These are phyloP conservation scores for Plasmodium vivax DNA, from an alignment of 169 alveolate genomes.

Conservation along the genomic window DNA sequence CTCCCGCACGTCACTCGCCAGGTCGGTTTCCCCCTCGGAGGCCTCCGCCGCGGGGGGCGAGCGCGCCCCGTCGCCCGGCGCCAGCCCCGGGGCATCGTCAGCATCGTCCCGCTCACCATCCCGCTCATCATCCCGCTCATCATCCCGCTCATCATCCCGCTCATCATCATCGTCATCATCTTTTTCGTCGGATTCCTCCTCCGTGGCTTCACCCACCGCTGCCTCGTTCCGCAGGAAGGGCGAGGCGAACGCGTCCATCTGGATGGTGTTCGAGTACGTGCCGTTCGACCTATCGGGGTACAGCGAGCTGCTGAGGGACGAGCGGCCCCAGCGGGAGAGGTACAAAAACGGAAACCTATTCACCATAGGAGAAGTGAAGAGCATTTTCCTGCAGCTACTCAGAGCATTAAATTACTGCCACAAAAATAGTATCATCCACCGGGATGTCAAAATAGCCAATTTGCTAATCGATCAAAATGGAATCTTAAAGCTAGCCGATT, in stretches of 20 bases:
- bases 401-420: conserved; percentile 91
- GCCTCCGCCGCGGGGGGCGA: background rate
- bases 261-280: conserved; percentile 91
- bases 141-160: too few relatives aligned
- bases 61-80: background rate
- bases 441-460: conserved; percentile 94
- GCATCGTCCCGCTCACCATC: too few relatives aligned
- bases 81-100: too few relatives aligned
- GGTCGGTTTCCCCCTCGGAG: background rate
- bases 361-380: conserved; percentile 86
- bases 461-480: conserved; percentile 92
- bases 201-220: background rate
- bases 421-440: conserved; percentile 88
- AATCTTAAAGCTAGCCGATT: conserved; percentile 95
- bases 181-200: too few relatives aligned
- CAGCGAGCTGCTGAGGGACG: conserved; percentile 83
- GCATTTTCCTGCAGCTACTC: conserved; percentile 86
- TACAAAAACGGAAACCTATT: conserved; percentile 78
- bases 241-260: conserved; percentile 78
- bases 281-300: conserved; percentile 90
- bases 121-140: too few relatives aligned
- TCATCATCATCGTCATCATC: too few relatives aligned
- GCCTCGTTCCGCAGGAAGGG: conserved; percentile 10
- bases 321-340: conserved; percentile 77
- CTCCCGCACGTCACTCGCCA: background rate